Evolutionary conservation across 176 grass and related monocot genomes (phyloP).

Genomic region (Carex myosuroides): DNA sequence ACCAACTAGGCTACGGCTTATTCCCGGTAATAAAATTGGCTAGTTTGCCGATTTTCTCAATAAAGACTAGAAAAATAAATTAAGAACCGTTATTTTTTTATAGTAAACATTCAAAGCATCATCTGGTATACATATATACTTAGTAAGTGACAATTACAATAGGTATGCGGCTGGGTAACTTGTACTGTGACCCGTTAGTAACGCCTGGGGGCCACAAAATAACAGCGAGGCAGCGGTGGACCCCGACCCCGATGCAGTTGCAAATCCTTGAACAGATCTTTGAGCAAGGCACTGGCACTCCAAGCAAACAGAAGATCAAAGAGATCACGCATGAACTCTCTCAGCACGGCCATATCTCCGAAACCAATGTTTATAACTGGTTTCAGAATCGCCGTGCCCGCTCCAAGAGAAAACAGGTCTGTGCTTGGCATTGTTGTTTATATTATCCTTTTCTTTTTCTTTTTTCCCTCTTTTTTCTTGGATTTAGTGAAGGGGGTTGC

Average conservation of each 20-base stretch:
- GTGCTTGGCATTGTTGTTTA: slow-evolving; percentile 3
- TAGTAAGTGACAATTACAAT: slow-evolving; percentile 17
- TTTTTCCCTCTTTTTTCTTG: neutral
- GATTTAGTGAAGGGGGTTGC: neutral
- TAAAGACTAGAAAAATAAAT: neutral
- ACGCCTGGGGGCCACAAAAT: slow-evolving; percentile 72
- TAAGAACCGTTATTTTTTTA: neutral
- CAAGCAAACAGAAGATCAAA: slow-evolving; percentile 95
- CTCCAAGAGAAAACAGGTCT: slow-evolving; percentile 76
- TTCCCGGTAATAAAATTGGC: neutral
- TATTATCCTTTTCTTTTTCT: neutral
- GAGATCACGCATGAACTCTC: slow-evolving; percentile 76
- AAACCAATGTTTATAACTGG: slow-evolving; percentile 99
- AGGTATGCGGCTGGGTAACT: slow-evolving; percentile 77
- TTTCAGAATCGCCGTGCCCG: slow-evolving; percentile 92
- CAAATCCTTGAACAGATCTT: slow-evolving; percentile 95
- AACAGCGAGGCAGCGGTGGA: slow-evolving; percentile 90
- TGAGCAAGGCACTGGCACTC: slow-evolving; percentile 90
- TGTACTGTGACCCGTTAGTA: slow-evolving; percentile 76
- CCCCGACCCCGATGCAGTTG: slow-evolving; percentile 83
- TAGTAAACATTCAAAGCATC: neutral
- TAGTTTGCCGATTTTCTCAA: neutral
- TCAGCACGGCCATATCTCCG: slow-evolving; percentile 91
- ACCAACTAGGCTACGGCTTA: neutral
- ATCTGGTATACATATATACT: neutral